Percentiles rank a stretch among this genome's conserved stretches.
These are phyloP conservation scores for Thalassiosira profunda DNA, from an alignment of 108 stramenopile species.

Conservation along the genomic window DNA sequence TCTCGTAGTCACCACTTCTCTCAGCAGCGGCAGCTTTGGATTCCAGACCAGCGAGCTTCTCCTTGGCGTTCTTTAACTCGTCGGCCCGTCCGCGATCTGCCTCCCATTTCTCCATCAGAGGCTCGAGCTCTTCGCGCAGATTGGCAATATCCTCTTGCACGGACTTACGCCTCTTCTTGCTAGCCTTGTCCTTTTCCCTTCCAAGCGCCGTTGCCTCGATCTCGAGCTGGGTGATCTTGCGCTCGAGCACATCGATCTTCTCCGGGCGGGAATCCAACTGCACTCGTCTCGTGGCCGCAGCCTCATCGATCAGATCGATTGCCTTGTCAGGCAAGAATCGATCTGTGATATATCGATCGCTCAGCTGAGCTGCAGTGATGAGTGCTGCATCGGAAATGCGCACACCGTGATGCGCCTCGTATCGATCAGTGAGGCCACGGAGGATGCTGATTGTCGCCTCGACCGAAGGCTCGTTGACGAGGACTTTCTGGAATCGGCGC, in stretches of 20 bases:
- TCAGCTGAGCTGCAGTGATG: slow-evolving; percentile 96
- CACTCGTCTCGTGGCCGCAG: slow-evolving; percentile 93
- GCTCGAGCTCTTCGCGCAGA: slow-evolving; percentile 75
- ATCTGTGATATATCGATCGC: slow-evolving; percentile 97
- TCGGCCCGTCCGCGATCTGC: slow-evolving; percentile 78
- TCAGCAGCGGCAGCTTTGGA: slow-evolving; percentile 94
- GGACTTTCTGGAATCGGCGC: slow-evolving; percentile 98
- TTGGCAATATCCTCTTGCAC: slow-evolving; percentile 74
- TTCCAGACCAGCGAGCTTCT: slow-evolving; percentile 87
- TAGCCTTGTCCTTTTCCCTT: slow-evolving; percentile 74
- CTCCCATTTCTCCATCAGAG: slow-evolving; percentile 87
- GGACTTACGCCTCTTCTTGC: slow-evolving; percentile 61
- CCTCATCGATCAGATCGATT: slow-evolving; percentile 99
- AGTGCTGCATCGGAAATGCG: slow-evolving; percentile 98
- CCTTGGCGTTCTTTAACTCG: slow-evolving; percentile 80
- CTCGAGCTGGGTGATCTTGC: slow-evolving; percentile 92
- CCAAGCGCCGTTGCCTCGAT: slow-evolving; percentile 94
- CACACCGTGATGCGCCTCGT: slow-evolving; percentile 98
- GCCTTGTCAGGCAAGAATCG: slow-evolving; percentile 89
- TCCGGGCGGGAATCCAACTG: slow-evolving; percentile 89
- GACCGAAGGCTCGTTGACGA: slow-evolving; percentile 94
- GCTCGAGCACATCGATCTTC: slow-evolving; percentile 94
- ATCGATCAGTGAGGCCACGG: slow-evolving; percentile 96
- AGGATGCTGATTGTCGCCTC: slow-evolving; percentile 99
- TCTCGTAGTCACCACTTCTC: slow-evolving; percentile 94